These are phyloP conservation scores for Vanrija humicola DNA, from an alignment of 1,284 basidiomycete genomes.

Conservation along the genomic window DNA sequence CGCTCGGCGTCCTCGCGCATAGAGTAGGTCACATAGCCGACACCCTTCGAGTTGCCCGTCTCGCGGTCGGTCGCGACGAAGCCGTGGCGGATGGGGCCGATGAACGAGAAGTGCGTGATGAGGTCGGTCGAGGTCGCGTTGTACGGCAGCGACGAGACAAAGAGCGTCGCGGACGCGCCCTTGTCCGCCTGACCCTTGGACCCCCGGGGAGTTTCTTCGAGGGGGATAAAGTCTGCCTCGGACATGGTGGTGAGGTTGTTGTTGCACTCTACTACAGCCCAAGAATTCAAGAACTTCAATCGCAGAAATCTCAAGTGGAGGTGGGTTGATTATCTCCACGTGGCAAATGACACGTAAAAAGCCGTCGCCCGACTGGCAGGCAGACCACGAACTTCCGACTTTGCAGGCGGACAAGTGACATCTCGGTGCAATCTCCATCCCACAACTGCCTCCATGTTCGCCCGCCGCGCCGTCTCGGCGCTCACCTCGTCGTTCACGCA, in stretches of 20 bases:
- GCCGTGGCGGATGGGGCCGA: slow-evolving; percentile 88
- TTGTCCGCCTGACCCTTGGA: not conserved
- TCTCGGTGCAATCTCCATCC: not conserved
- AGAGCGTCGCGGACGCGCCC: slow-evolving; percentile 37
- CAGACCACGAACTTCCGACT: not conserved
- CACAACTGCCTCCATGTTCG: slow-evolving; percentile 10
- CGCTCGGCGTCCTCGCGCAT: slow-evolving; percentile 81
- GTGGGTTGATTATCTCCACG: not conserved
- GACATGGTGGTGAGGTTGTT: slow-evolving; percentile 19
- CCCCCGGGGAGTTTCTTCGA: slow-evolving; percentile 13
- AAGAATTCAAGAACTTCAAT: slow-evolving; percentile 4
- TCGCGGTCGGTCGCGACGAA: slow-evolving; percentile 76
- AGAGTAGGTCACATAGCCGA: slow-evolving; percentile 96
- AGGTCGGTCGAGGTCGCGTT: slow-evolving; percentile 85
- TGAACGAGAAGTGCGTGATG: slow-evolving; percentile 87
- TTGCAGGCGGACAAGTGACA: not conserved
- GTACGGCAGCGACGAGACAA: slow-evolving; percentile 64
- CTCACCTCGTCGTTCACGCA: slow-evolving; percentile 30
- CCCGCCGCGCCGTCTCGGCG: slow-evolving; percentile 17
- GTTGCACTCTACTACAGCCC: not conserved
- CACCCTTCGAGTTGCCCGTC: slow-evolving; percentile 83
- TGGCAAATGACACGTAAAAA: not conserved
- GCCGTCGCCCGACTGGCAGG: not conserved
- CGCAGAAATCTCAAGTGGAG: slow-evolving; percentile 13
- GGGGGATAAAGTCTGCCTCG: slow-evolving; percentile 37